A percentile compares a stretch with the other conserved stretches of the same genome.
phyloP scores from a whole-genome alignment of 2,329 filamentous ascomycete genomes.

The Cladosporium phlei region DNA sequence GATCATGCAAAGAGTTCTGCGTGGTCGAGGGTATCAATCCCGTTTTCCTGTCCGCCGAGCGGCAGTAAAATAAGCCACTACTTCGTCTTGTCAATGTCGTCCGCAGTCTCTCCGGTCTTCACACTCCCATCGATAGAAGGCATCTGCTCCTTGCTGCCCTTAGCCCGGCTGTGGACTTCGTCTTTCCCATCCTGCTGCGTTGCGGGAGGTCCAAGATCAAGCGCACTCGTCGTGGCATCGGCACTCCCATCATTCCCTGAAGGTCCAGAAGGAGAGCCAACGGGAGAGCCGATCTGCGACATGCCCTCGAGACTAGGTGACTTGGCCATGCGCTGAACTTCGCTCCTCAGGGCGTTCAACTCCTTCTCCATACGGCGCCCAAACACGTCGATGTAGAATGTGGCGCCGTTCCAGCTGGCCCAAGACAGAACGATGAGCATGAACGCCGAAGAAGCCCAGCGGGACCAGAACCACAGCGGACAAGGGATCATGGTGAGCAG shows the following conservation, averaged over 20 bases:
- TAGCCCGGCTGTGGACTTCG: no score
- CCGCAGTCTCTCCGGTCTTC: no score
- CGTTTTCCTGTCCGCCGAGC: no score
- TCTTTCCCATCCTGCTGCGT: no score
- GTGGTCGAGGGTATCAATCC: no score
- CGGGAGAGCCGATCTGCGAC: conserved; percentile 21
- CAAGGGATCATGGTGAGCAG: conserved; percentile 91
- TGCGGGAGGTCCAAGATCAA: conserved; percentile 28
- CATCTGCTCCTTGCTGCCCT: no score
- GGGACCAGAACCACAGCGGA: conserved; percentile 89
- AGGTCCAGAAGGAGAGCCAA: conserved; percentile 25
- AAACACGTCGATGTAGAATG: conserved; percentile 97
- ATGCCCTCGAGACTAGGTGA: conserved; percentile 26
- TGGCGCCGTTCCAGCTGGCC: conserved; percentile 95
- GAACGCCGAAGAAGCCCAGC: conserved; percentile 72
- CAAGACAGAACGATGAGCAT: conserved; percentile 80
- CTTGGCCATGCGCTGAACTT: conserved; percentile 53
- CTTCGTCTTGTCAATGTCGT: no score
- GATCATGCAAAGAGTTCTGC: no score
- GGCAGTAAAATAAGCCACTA: no score
- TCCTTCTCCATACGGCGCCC: conserved; percentile 96
- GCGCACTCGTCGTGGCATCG: conserved; percentile 19
- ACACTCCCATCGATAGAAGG: no score
- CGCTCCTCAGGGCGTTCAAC: conserved; percentile 78
- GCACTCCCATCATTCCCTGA: conserved; percentile 15